Evolutionary conservation across 768 basidiomycete species (phyloP), one percentile per base, ranked within the genome.

Genomic region (Tulasnella sp.): DNA sequence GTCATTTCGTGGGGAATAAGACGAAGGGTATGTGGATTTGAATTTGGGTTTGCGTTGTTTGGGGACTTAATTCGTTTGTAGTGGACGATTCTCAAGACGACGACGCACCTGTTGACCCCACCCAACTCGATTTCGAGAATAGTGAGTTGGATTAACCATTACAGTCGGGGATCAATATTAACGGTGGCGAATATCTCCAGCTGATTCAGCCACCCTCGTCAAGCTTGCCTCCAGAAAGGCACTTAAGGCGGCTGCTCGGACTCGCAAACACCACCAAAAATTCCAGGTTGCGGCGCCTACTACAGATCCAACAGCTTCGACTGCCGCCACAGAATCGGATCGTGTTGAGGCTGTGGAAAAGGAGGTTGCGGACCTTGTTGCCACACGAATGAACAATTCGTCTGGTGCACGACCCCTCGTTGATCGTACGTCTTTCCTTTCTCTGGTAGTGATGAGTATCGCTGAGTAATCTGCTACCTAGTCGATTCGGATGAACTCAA

Each of bases 1-100:
- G 89, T 63, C 96, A 99, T 72, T 98, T 99, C 77, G 92, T 99
- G 58, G 94, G 94, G 31, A 96, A 83, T 71, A 98, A 98, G 72
- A 77, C 42, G 29, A 57, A 46, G 36, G 34, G 39, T 45, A n/a
- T n/a, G n/a, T n/a, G n/a, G n/a, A n/a, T n/a, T n/a, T 39, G 37
- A 12, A 39, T 19, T 39, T 39, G 19, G 12, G 62, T 51, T n/a
- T 11, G 42, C 51, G 59, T 29, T 43, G 32, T 63, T 45, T 50
- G 90, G 87, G 87, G 34, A 78, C 82, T 45, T 85, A 89, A 65
- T n/a, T n/a, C n/a, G n/a, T n/a, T n/a, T n/a, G 75, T 86, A 41
- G 82, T 88, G 70, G 39, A 58, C 0, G 85, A 84, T 6, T 68
- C 64, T 0, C 75, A 75, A 49, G 84, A 46, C 48, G 39, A 21